Base-by-base conservation (phyloP, 2,329 filamentous ascomycete genomes). In the Thelonectria discophora region DNA sequence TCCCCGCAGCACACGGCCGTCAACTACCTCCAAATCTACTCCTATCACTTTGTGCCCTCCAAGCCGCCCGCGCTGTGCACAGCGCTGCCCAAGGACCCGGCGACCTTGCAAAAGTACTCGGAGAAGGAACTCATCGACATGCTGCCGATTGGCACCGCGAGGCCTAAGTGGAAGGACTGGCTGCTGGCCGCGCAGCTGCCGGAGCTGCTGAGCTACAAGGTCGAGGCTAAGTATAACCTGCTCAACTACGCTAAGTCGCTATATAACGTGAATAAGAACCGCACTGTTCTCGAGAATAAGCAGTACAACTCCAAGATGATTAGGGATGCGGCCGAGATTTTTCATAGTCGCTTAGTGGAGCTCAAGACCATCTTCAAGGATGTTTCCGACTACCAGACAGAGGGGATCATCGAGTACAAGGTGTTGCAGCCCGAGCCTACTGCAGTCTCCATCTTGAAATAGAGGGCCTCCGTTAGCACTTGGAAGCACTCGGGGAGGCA, bases 1-100 rank as follows among this genome's bases (percentile, higher is more conserved):
- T 67, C 64, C 0, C 62, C 64, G 0, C 65, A 67, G 21, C 65
- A 67, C 8, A 67, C 62, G 0, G 65, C 65, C 0, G 65, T 67
- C n/a, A 67, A 67, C 15, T 67, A 63, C 5, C 53, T 67, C 2
- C 65, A 67, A 3, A 50, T 67, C 37, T 67, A 67, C 37, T 67
- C 65, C 56, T 67, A 65, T 50, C 63, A 58, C 40, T 67, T 67
- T 6, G 62, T 67, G 2, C 58, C 58, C 1, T 50, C 65, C 39
- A 67, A 65, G 58, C 62, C 65, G 0, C 65, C 65, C 21, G 65
- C 65, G 3, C 65, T 67, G 10, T 67, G 62, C 12, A 58, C 62
- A 0, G 18, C 58, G 18, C 34, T 67, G 0, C 65, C 62, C 5
- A 11, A 24, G 1, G 63, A 56, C 12, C 56, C 67, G 24, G 5